Evolutionary conservation across 2,329 filamentous ascomycete genomes (phyloP).

Genomic region (Fusarium siculi): DNA sequence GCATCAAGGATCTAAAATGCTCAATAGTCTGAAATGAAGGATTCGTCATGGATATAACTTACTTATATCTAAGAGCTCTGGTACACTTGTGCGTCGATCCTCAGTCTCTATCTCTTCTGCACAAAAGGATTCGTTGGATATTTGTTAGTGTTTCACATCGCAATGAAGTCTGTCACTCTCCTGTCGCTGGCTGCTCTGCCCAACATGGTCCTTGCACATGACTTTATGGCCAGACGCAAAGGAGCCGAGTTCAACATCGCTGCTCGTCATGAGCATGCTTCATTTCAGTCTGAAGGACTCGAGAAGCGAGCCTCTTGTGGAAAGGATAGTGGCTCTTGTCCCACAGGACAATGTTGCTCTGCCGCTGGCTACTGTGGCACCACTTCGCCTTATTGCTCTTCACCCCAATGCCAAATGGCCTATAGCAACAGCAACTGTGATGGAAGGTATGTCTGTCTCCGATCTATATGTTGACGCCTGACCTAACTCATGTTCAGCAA

Average conservation of each 20-base stretch:
- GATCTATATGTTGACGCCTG: fast-evolving
- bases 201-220: not conserved
- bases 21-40: no score
- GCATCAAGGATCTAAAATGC: not conserved
- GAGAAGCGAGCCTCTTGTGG: conserved; percentile 42
- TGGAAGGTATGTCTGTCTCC: conserved; percentile 45
- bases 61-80: conserved; percentile 5
- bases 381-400: conserved; percentile 45
- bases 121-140: not conserved
- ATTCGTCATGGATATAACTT: not conserved
- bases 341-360: conserved; percentile 48
- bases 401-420: conserved; percentile 50
- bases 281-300: not conserved
- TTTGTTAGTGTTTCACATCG: not conserved
- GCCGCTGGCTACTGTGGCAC: conserved; percentile 50
- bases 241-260: conserved; percentile 18
- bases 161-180: conserved; percentile 7
- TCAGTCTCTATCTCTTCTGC: not conserved
- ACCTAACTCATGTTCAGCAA: conserved; percentile 33
- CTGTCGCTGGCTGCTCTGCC: not conserved
- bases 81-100: not conserved
- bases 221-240: conserved; percentile 6
- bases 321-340: conserved; percentile 46
- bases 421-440: conserved; percentile 50
- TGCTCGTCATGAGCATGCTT: not conserved